phyloP scores from a whole-genome alignment of 805 yeast species.

The Soucietia sequanensis region DNA sequence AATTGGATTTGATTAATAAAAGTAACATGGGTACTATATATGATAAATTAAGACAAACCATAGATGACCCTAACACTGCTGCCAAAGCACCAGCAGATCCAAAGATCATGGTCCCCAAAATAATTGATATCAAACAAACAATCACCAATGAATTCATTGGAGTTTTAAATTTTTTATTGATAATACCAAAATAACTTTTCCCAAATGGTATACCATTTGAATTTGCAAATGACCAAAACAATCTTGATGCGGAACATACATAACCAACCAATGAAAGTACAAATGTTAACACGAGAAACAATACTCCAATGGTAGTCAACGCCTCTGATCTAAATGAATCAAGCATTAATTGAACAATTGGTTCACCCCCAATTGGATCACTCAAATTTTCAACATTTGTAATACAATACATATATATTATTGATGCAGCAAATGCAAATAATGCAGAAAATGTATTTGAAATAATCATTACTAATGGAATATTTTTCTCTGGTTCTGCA shows the following conservation, averaged over 20 bases:
- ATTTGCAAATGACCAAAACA: conserved; percentile 33
- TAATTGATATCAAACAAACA: conserved; percentile 18
- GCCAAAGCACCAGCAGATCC: conserved; percentile 28
- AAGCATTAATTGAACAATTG: conserved; percentile 20
- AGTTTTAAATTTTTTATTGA: conserved; percentile 19
- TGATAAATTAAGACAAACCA: conserved; percentile 29
- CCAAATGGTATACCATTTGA: conserved; percentile 34
- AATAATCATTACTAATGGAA: conserved; percentile 32
- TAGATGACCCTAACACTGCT: conserved; percentile 29
- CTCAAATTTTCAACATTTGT: conserved; percentile 11
- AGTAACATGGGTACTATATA: conserved; percentile 27
- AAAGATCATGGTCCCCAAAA: conserved; percentile 26
- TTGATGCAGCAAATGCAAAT: conserved; percentile 29
- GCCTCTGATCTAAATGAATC: conserved; percentile 23
- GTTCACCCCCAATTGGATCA: conserved; percentile 20
- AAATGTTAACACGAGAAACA: conserved; percentile 15
- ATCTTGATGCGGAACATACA: conserved; percentile 29
- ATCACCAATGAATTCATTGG: conserved; percentile 21
- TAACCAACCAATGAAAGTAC: conserved; percentile 15
- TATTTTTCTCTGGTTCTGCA: conserved; percentile 23
- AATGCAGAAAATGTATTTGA: conserved; percentile 23
- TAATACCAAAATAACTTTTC: conserved; percentile 18
- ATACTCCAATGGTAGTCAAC: conserved; percentile 22
- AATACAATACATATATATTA: conserved; percentile 26
- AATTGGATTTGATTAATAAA: conserved; percentile 13